Evolutionary conservation across 371 early-diverging fungal species (phyloP).

Genomic region (Vairimorpha ceranae): DNA sequence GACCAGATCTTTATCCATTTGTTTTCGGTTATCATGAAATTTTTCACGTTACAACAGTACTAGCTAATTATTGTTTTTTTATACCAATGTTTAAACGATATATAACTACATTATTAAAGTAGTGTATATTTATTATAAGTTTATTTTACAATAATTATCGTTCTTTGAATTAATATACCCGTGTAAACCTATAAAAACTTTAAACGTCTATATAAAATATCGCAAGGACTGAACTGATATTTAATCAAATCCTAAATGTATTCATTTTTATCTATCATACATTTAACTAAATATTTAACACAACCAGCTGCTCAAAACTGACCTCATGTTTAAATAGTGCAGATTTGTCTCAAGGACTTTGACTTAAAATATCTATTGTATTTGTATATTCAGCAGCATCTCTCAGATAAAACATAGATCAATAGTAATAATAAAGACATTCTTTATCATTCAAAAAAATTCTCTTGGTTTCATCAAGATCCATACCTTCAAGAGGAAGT

Average conservation of each 20-base stretch:
- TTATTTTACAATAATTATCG: constrained; percentile 60
- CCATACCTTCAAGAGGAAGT: constrained; percentile 63
- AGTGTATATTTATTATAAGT: background rate
- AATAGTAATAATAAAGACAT: constrained; percentile 81
- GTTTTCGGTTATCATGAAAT: constrained; percentile 64
- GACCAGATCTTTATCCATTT: constrained; percentile 59
- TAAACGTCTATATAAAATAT: constrained; percentile 86
- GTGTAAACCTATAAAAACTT: constrained; percentile 90
- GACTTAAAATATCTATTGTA: constrained; percentile 74
- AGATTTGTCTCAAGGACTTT: constrained; percentile 68
- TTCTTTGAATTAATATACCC: constrained; percentile 73
- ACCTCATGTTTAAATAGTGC: constrained; percentile 96
- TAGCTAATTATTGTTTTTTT: constrained; percentile 61
- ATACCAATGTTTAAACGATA: constrained; percentile 55
- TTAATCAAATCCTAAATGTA: constrained; percentile 69
- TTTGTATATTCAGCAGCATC: constrained; percentile 67
- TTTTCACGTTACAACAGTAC: constrained; percentile 61
- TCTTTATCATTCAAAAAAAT: constrained; percentile 69
- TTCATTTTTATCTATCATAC: constrained; percentile 70
- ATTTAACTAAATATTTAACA: constrained; percentile 73
- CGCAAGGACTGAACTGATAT: constrained; percentile 70
- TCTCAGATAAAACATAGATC: constrained; percentile 92
- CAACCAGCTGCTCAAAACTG: constrained; percentile 84
- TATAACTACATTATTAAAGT: constrained; percentile 3
- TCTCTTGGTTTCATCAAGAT: constrained; percentile 75